Conservation (phyloP, 305 asterid genomes). For the Fraxinus baroniana region DNA sequence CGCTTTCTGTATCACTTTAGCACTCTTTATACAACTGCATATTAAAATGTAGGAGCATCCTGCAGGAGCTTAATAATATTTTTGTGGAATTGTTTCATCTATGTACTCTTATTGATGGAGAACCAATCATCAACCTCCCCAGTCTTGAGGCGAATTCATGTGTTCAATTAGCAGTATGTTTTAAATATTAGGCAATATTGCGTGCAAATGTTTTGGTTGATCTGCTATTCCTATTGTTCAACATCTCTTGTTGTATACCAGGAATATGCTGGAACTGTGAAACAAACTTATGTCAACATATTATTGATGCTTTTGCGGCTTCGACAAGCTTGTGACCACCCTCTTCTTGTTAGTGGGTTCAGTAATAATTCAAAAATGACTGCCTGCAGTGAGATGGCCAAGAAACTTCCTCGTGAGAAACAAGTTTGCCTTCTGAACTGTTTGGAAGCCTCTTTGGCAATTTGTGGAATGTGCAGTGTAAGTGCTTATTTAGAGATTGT, state of each 20-base stretch:
- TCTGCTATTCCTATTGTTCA: constrained; percentile 16
- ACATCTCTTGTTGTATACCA: constrained; percentile 20
- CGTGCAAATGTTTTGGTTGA: constrained; percentile 17
- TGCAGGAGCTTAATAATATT: constrained; percentile 21
- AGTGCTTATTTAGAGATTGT: constrained; percentile 27
- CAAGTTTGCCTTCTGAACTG: constrained; percentile 62
- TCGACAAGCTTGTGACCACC: constrained; percentile 98
- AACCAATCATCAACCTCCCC: no score
- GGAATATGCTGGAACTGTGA: neutral
- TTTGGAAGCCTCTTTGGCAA: constrained; percentile 80
- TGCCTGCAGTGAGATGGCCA: constrained; percentile 71
- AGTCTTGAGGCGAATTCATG: constrained; percentile 86
- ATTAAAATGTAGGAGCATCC: constrained; percentile 17
- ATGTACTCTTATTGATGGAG: no score
- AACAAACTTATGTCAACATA: constrained; percentile 80
- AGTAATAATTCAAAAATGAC: constrained; percentile 48
- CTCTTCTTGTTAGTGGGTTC: constrained; percentile 84
- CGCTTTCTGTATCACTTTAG: constrained; percentile 10
- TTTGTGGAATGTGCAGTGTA: constrained; percentile 86
- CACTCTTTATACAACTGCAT: constrained; percentile 11
- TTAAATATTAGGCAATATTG: constrained; percentile 15
- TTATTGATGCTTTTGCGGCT: constrained; percentile 88
- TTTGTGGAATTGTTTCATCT: constrained; percentile 16
- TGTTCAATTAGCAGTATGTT: constrained; percentile 92
- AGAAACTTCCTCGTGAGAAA: constrained; percentile 72